phyloP scores from a whole-genome alignment of 805 yeast species.

The Myxozyma udenii region DNA sequence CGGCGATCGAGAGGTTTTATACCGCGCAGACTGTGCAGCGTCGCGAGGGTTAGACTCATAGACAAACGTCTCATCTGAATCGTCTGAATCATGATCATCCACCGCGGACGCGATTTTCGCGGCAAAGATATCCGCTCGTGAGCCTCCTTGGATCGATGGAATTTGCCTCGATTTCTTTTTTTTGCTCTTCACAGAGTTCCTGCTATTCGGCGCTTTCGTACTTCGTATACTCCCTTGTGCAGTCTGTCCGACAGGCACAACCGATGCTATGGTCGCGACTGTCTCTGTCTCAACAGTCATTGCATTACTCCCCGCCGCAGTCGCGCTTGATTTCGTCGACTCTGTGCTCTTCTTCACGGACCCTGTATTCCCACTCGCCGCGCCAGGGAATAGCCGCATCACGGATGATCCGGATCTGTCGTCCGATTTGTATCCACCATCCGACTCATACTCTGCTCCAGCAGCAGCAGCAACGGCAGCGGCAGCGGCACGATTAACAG shows the following conservation, averaged over 20 bases:
- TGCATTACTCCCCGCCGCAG: conserved; percentile 17
- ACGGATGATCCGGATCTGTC: conserved; percentile 22
- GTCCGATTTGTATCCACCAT: conserved; percentile 24
- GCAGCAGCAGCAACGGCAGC: too few relatives aligned
- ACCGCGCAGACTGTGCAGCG: conserved; percentile 8
- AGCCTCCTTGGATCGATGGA: conserved; percentile 31
- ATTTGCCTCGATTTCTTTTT: conserved; percentile 19
- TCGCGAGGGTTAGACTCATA: conserved; percentile 56
- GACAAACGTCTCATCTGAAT: conserved; percentile 94
- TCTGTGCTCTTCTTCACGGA: conserved; percentile 16
- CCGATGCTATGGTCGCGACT: conserved; percentile 48
- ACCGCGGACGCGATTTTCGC: conserved; percentile 93
- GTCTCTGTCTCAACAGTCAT: conserved; percentile 64
- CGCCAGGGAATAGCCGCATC: conserved; percentile 4
- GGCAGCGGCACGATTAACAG: neutral
- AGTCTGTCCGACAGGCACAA: conserved; percentile 25
- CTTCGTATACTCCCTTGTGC: conserved; percentile 23
- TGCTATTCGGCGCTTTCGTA: conserved; percentile 5
- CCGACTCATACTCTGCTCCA: conserved; percentile 19
- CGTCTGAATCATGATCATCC: conserved; percentile 81
- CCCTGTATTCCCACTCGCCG: conserved; percentile 3
- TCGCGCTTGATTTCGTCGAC: too few relatives aligned
- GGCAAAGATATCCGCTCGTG: conserved; percentile 90
- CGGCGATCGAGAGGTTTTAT: conserved; percentile 17
- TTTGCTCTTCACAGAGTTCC: conserved; percentile 16